phyloP scores from a whole-genome alignment of 192 early-diverging fungal genomes.

The Coemansia umbellata region DNA sequence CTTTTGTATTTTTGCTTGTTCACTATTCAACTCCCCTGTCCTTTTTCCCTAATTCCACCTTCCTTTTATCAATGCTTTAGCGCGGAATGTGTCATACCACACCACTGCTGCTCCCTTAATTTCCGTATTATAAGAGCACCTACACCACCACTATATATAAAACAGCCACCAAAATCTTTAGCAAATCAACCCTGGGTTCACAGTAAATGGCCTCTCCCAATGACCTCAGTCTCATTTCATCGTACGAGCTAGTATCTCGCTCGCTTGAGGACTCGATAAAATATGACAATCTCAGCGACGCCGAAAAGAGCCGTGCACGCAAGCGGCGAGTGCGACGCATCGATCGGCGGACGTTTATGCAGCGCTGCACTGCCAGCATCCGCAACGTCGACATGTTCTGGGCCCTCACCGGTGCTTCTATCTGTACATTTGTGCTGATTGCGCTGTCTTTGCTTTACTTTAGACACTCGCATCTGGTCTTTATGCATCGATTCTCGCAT shows the following conservation, averaged over 20 bases:
- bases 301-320: slow-evolving; percentile 47
- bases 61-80: no score
- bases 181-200: no score
- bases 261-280: slow-evolving; percentile 41
- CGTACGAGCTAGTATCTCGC: slow-evolving; percentile 45
- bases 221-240: slow-evolving; percentile 31
- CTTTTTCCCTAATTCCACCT: no score
- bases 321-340: slow-evolving; percentile 33
- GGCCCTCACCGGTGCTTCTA: slow-evolving; percentile 31
- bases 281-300: slow-evolving; percentile 51
- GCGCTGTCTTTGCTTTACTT: slow-evolving; percentile 41
- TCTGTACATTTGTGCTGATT: slow-evolving; percentile 37
- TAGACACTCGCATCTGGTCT: slow-evolving; percentile 35
- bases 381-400: slow-evolving; percentile 45
- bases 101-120: no score
- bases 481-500: slow-evolving; percentile 40
- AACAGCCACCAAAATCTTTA: no score
- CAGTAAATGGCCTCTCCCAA: slow-evolving; percentile 6
- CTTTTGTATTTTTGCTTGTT: no score
- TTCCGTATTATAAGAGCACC: no score
- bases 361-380: slow-evolving; percentile 6
- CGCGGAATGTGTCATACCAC: no score
- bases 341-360: slow-evolving; percentile 16
- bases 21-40: no score
- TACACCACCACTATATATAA: no score